A percentile compares a stretch with the other conserved stretches of the same genome.
Conservation (phyloP, 2,329 filamentous ascomycete genomes). For the Trichophyton benhamiae region DNA sequence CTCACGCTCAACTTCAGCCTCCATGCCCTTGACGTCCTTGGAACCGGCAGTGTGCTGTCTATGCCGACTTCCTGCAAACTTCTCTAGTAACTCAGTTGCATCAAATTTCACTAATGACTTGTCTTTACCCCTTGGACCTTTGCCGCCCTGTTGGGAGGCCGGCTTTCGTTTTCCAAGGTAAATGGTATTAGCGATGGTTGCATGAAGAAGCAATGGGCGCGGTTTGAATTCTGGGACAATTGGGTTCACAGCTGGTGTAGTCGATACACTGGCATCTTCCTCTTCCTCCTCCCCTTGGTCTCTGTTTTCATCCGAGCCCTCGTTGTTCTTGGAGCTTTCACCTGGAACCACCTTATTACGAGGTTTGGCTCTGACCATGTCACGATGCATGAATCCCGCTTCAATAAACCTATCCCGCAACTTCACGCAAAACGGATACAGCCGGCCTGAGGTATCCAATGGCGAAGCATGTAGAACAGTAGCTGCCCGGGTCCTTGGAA, state of each 20-base stretch:
- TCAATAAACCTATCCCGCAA: conserved; percentile 33
- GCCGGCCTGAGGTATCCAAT: conserved; percentile 27
- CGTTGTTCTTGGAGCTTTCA: neutral
- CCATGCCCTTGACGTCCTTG: neutral
- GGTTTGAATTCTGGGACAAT: conserved; percentile 9
- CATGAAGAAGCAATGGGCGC: conserved; percentile 62
- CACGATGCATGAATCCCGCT: conserved; percentile 29
- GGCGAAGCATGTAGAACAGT: conserved; percentile 31
- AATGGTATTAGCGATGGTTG: conserved; percentile 74
- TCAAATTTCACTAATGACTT: conserved; percentile 37
- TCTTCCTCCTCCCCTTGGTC: conserved; percentile 6
- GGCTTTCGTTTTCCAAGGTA: conserved; percentile 38
- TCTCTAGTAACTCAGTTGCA: conserved; percentile 22
- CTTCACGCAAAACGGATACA: conserved; percentile 32
- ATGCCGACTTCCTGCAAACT: conserved; percentile 19
- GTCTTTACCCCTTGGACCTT: conserved; percentile 7
- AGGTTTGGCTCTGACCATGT: conserved; percentile 9
- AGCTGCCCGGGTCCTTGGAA: conserved; percentile 26
- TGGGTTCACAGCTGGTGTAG: neutral
- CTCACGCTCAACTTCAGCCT: conserved; percentile 18
- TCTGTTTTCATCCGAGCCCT: neutral
- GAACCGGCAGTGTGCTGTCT: neutral
- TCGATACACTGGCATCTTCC: too few species aligned
- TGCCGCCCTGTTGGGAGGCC: conserved; percentile 1
- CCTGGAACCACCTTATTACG: neutral